Evolutionary conservation across 441 rosid species (phyloP).

Genomic region (Rhodomyrtus psidioides): DNA sequence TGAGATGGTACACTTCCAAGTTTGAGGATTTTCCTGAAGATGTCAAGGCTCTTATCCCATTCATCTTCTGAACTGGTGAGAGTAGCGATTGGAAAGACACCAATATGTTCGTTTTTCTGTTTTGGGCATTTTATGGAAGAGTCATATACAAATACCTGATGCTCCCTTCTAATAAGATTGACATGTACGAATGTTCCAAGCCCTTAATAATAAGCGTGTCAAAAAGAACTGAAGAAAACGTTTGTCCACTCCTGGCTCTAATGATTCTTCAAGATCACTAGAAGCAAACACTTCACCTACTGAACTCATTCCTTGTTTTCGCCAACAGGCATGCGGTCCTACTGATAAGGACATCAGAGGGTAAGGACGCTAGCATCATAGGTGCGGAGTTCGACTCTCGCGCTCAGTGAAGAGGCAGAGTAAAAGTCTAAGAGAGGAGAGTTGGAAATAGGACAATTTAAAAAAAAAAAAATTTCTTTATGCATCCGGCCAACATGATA

Average conservation of each 20-base stretch:
- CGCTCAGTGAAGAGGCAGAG: too few relatives aligned
- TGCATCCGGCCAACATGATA: too few relatives aligned
- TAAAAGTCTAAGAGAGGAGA: too few relatives aligned
- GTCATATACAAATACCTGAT: neutral
- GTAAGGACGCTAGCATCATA: too few relatives aligned
- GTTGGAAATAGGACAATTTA: too few relatives aligned
- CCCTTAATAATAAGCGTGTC: neutral
- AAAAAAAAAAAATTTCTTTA: too few relatives aligned
- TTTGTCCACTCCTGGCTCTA: too few relatives aligned
- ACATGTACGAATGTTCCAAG: neutral
- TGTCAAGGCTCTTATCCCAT: slow-evolving; percentile 51
- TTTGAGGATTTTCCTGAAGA: slow-evolving; percentile 49
- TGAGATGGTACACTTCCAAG: slow-evolving; percentile 64
- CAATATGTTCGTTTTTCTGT: neutral
- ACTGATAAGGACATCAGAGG: accelerated
- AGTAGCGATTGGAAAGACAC: neutral
- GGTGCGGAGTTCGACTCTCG: too few relatives aligned
- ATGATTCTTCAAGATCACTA: too few relatives aligned
- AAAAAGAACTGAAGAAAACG: neutral
- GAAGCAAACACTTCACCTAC: too few relatives aligned
- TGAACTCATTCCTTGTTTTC: too few relatives aligned
- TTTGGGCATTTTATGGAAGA: neutral
- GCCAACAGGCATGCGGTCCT: too few relatives aligned
- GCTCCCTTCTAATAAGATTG: neutral
- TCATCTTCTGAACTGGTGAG: slow-evolving; percentile 23